These are phyloP conservation scores for Collybia nuda DNA, from an alignment of 768 basidiomycete species.

Conservation along the genomic window DNA sequence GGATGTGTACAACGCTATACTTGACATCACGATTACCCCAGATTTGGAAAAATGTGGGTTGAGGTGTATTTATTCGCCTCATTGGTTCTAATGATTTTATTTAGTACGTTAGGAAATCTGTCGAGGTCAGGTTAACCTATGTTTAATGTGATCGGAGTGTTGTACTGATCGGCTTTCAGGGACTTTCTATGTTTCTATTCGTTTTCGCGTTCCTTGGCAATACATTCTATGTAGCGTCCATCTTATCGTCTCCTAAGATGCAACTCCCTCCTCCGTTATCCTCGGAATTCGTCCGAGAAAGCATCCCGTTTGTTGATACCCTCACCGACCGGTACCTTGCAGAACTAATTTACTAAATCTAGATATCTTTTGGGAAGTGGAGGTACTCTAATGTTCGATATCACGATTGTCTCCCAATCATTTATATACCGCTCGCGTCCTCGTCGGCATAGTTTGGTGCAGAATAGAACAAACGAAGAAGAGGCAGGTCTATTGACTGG, in stretches of 20 bases:
- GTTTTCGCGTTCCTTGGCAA: slow-evolving; percentile 94
- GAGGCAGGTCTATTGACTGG: slow-evolving; percentile 47
- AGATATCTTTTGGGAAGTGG: slow-evolving; percentile 91
- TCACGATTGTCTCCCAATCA: slow-evolving; percentile 87
- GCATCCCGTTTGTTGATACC: slow-evolving; percentile 68
- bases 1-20: slow-evolving; percentile 92
- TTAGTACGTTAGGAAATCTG: slow-evolving; percentile 87
- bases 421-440: slow-evolving; percentile 66
- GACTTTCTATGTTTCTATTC: slow-evolving; percentile 92
- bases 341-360: slow-evolving; percentile 2
- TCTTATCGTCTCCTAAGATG: slow-evolving; percentile 74
- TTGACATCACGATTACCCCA: slow-evolving; percentile 93
- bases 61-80: not conserved
- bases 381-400: slow-evolving; percentile 91
- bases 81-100: slow-evolving; percentile 3
- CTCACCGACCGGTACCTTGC: not conserved
- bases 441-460: slow-evolving; percentile 32
- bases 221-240: slow-evolving; percentile 87
- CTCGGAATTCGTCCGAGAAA: slow-evolving; percentile 71
- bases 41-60: slow-evolving; percentile 97
- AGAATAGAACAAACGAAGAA: slow-evolving; percentile 40
- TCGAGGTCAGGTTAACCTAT: slow-evolving; percentile 52
- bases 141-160: not conserved
- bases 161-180: slow-evolving; percentile 39
- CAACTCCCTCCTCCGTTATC: slow-evolving; percentile 58